phyloP scores from a whole-genome alignment of 202 grass and related monocot species.

The Elaeis oleifera region DNA sequence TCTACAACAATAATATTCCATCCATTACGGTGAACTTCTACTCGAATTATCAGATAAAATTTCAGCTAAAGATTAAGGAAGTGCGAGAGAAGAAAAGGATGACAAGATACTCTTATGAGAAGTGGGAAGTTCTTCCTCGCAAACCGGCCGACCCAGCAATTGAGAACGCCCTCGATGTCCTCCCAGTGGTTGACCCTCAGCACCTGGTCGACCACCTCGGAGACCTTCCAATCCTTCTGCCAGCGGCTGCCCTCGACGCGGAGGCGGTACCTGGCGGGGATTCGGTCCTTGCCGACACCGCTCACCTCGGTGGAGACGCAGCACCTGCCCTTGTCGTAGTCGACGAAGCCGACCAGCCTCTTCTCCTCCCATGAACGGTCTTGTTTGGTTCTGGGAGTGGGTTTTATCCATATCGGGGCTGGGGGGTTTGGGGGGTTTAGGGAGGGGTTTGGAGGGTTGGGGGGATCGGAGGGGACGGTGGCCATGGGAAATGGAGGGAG shows the following conservation, averaged over 20 bases:
- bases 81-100: too few species aligned
- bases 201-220: slow-evolving; percentile 55
- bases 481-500: slow-evolving; percentile 1
- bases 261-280: slow-evolving; percentile 47
- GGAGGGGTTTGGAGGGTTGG: slow-evolving; percentile 1
- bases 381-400: background rate
- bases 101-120: slow-evolving; percentile 45
- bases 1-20: too few species aligned
- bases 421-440: background rate
- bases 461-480: background rate
- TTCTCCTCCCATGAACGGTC: slow-evolving; percentile 52
- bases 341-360: slow-evolving; percentile 46
- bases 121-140: slow-evolving; percentile 63
- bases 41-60: too few species aligned
- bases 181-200: slow-evolving; percentile 42
- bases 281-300: slow-evolving; percentile 42
- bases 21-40: too few species aligned
- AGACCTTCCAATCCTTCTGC: slow-evolving; percentile 75
- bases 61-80: too few species aligned
- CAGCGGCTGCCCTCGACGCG: slow-evolving; percentile 48
- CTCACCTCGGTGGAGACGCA: slow-evolving; percentile 37
- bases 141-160: slow-evolving; percentile 68
- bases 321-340: slow-evolving; percentile 68
- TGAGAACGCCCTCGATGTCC: slow-evolving; percentile 62
- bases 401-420: slow-evolving; percentile 11